Evolutionary conservation across 352 stramenopile species (phyloP), one percentile per base, ranked within the genome.

Genomic region (Pythium aquatile): DNA sequence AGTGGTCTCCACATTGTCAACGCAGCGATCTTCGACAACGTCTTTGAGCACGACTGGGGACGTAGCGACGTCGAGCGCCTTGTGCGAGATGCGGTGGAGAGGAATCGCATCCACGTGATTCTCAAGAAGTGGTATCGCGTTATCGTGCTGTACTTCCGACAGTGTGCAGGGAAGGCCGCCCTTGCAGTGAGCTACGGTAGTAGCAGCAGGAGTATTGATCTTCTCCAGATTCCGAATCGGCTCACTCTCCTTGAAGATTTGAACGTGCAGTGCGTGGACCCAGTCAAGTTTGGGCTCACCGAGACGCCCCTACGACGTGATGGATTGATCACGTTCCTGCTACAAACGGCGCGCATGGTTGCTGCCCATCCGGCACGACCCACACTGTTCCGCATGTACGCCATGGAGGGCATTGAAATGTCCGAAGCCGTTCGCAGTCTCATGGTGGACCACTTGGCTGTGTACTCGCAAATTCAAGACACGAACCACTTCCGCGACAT

Each of bases 401-500:
- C 72, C 24, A 71, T 56, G 2, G 83, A 91, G 62, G 83, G 83
- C 4, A 74, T 91, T 5, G 83, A 88, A 40, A 69, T 87, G 55
- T 90, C 80, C 9, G 71, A 83, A 39, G 69, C 80, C 10, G 68
- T 88, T 47, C 75, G 73, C 17, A 65, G 60, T 16, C 76, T 91
- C 10, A 61, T 90, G 39, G 63, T 60, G 42, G 77, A 90, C 52
- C 78, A 90, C 52, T 69, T 91, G 16, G 57, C 68, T 5, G 71
- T 76, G 29, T 90, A 85, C 63, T 78, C 80, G 3, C 78, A 87
- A 58, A 70, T 91, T 37, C 80, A 90, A 33, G 80, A 91, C 35
- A 65, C 78, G 3, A 67, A 76, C 53, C 80, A 91, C 49, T 91
- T 91, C 35, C 77, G 78, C 6, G 40, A 58, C n/a, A 33, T 88